Conservation (phyloP, 1,284 basidiomycete species). For the Waitea zeae region DNA sequence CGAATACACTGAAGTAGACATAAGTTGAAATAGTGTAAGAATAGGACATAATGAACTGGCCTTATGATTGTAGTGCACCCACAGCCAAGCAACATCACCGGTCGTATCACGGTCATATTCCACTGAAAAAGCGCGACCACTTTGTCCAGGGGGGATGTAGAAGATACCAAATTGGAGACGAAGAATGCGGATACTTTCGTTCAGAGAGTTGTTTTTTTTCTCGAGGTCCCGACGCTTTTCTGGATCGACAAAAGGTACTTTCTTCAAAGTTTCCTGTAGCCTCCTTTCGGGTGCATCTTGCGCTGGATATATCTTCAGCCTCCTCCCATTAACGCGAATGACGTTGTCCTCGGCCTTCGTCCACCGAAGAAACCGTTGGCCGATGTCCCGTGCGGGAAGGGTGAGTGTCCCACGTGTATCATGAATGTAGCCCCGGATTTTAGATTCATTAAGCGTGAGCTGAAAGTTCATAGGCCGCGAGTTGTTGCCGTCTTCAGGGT, state of each 20-base stretch:
- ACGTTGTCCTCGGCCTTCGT: neutral
- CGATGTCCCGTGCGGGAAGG: conserved; percentile 3
- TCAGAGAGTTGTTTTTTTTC: conserved; percentile 23
- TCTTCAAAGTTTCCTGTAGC: conserved; percentile 11
- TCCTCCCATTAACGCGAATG: neutral
- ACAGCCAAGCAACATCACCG: conserved; percentile 26
- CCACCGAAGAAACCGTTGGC: conserved; percentile 6
- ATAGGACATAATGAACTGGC: too few species aligned
- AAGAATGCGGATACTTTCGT: conserved; percentile 30
- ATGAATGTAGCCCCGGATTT: conserved; percentile 6
- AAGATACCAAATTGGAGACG: conserved; percentile 44
- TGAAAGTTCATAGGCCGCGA: conserved; percentile 9
- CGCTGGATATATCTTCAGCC: neutral
- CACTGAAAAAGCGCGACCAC: conserved; percentile 35
- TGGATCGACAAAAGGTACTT: conserved; percentile 45
- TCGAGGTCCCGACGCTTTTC: conserved; percentile 36
- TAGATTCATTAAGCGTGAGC: conserved; percentile 6
- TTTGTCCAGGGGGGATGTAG: conserved; percentile 20
- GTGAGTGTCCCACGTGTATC: conserved; percentile 8
- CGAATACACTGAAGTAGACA: too few species aligned
- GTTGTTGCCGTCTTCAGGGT: conserved; percentile 4
- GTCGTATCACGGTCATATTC: conserved; percentile 34
- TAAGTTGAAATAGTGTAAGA: too few species aligned
- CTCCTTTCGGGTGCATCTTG: neutral
- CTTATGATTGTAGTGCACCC: conserved; percentile 50